Conservation (phyloP, 306 rosid species). For the Ochetophila trinervis region DNA sequence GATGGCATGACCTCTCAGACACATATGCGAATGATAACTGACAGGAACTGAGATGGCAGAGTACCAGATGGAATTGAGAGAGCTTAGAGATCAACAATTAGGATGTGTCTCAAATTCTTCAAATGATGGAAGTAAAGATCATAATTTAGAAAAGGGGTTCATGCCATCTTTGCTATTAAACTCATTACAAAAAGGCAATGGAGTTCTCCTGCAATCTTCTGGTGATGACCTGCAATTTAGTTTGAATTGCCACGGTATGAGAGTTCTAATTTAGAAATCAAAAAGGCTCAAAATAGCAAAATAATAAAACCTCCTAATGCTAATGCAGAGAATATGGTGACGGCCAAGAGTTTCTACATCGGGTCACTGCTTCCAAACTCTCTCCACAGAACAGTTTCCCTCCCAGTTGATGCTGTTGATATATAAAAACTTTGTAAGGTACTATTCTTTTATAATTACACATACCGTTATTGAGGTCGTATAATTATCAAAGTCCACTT, state of each 20-base stretch:
- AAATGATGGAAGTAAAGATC: slow-evolving; percentile 22
- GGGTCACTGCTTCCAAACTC: slow-evolving; percentile 51
- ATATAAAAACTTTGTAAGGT: slow-evolving; percentile 31
- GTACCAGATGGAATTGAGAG: slow-evolving; percentile 58
- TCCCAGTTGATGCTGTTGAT: slow-evolving; percentile 82
- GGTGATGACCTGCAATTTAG: slow-evolving; percentile 23
- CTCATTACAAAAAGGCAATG: slow-evolving; percentile 25
- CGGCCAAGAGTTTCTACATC: slow-evolving; percentile 33
- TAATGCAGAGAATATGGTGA: slow-evolving; percentile 23
- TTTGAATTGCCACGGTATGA: slow-evolving; percentile 24
- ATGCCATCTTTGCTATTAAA: slow-evolving; percentile 30
- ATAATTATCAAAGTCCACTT: too few relatives aligned
- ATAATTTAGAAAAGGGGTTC: slow-evolving; percentile 27
- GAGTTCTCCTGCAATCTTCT: slow-evolving; percentile 24
- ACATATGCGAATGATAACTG: slow-evolving; percentile 40
- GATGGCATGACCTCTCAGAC: slow-evolving; percentile 31
- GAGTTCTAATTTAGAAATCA: slow-evolving; percentile 43
- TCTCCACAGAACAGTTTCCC: slow-evolving; percentile 67
- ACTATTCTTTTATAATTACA: too few relatives aligned
- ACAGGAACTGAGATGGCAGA: slow-evolving; percentile 75
- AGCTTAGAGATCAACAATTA: slow-evolving; percentile 45
- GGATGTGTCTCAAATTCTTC: slow-evolving; percentile 38
- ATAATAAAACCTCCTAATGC: slow-evolving; percentile 31
- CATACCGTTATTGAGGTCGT: too few relatives aligned
- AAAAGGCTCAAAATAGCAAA: slow-evolving; percentile 46